Base-by-base conservation (phyloP, 2,329 filamentous ascomycete genomes). In the Venturia oleaginea region DNA sequence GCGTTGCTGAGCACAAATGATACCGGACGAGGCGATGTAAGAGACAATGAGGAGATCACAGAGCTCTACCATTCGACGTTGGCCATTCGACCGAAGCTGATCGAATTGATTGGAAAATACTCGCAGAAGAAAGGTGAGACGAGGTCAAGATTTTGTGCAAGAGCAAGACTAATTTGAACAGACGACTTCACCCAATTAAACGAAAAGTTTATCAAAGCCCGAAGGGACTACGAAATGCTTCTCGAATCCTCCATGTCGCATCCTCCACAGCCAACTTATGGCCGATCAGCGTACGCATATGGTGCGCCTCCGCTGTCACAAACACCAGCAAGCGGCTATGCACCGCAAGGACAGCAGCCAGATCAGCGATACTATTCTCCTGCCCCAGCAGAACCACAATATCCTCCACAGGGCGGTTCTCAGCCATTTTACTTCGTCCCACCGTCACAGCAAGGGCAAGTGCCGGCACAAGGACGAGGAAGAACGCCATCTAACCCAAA, bases 181-280 rank as follows among this genome's bases (percentile, higher is more conserved):
- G 94, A 99, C 76, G 94, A 99, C 75, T 97, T 99, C 73, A 97
- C 94, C 2, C 93, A 97, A 74, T 81, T 99, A 67, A 99, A 99
- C 72, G 94, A 99, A 76, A 97, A 97, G 78, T 99, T 99, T 76
- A 97, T 99, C 81, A 99, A 99, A 77, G 94, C 94, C 57, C 88
- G 94, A 68, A 86, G 93, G 71, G 94, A 99, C 77, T 99, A 99
- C 74, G 94, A 99, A 77, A 87, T 90, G 37, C 83, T 99, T n/a
- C 81, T 99, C 24, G 94, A 99, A 76, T 89, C 91, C 22, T 97
- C 93, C 64, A 97, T 99, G 93, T 87, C 92, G 0, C 93, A 97
- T 69, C 89, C 92, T n/a, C 86, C 90, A 62, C 89, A 90, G 71
- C 85, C 88, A 59, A 85, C 83, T 68, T 94, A 93, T 73, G 87